Evolutionary conservation across 192 early-diverging fungal genomes (phyloP).

Genomic region (Physocladia obscura): DNA sequence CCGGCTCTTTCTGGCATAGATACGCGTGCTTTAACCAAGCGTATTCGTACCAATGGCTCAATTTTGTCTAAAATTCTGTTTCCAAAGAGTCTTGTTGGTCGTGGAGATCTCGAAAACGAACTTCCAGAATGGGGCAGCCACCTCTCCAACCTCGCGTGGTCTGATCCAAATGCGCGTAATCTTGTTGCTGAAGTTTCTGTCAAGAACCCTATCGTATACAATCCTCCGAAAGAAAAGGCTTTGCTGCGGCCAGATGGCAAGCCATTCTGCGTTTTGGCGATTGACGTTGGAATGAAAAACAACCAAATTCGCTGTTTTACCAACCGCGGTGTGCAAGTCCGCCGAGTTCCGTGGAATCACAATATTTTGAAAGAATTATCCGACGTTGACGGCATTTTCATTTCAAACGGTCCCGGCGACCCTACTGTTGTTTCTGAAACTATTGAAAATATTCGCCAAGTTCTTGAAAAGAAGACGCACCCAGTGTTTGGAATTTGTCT

Average conservation of each 20-base stretch:
- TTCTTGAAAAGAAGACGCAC: conserved; percentile 69
- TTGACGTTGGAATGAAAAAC: conserved; percentile 98
- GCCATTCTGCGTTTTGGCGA: conserved; percentile 81
- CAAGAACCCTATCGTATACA: conserved; percentile 75
- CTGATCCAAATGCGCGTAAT: conserved; percentile 91
- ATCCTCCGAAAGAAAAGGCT: conserved; percentile 57
- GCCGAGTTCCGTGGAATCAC: conserved; percentile 96
- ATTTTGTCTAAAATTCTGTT: conserved; percentile 91
- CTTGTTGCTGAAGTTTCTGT: conserved; percentile 94
- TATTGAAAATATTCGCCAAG: conserved; percentile 70
- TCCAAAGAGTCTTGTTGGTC: conserved; percentile 54
- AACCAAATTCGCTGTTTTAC: conserved; percentile 99
- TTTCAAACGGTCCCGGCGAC: conserved; percentile 96
- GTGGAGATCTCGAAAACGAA: conserved; percentile 4
- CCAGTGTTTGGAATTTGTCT: conserved; percentile 99
- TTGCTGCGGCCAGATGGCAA: conserved; percentile 57
- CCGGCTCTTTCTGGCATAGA: conserved; percentile 95
- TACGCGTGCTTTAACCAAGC: conserved; percentile 95
- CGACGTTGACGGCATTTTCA: conserved; percentile 67
- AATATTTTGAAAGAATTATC: conserved; percentile 74
- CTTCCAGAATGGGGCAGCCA: conserved; percentile 33
- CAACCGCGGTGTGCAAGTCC: conserved; percentile 88
- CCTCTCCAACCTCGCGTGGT: conserved; percentile 83
- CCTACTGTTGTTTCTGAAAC: conserved; percentile 80
- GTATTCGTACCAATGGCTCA: conserved; percentile 86